Conservation (phyloP, 257 asterid species). For the Prunella vulgaris region DNA sequence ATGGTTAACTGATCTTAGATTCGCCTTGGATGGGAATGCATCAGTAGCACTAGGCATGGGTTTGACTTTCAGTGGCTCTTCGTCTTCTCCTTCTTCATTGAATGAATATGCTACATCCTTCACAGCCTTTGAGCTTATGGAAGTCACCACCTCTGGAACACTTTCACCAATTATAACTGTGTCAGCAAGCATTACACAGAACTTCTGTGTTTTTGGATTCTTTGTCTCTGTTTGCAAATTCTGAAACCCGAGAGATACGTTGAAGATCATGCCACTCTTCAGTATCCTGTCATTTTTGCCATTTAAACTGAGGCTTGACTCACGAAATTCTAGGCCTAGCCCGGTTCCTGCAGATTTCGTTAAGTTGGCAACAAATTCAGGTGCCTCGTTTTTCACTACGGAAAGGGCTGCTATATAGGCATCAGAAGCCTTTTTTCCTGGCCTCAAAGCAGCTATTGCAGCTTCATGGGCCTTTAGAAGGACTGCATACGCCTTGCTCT, state of each 20-base stretch:
- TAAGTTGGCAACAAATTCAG: slow-evolving; percentile 42
- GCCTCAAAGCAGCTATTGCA: slow-evolving; percentile 48
- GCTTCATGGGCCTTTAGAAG: slow-evolving; percentile 59
- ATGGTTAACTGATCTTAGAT: slow-evolving; percentile 51
- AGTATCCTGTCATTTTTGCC: slow-evolving; percentile 42
- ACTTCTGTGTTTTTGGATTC: slow-evolving; percentile 39
- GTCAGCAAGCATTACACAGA: slow-evolving; percentile 50
- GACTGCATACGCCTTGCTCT: slow-evolving; percentile 56
- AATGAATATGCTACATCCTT: slow-evolving; percentile 45
- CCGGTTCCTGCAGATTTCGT: slow-evolving; percentile 69
- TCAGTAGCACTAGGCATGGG: slow-evolving; percentile 19
- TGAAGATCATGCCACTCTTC: slow-evolving; percentile 57
- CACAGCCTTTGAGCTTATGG: slow-evolving; percentile 32
- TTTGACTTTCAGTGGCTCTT: slow-evolving; percentile 28
- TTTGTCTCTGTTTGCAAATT: slow-evolving; percentile 36
- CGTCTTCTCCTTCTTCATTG: slow-evolving; percentile 43
- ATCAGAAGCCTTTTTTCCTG: slow-evolving; percentile 41
- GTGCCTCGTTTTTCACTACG: slow-evolving; percentile 48
- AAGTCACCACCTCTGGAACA: slow-evolving; percentile 32
- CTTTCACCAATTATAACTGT: slow-evolving; percentile 35
- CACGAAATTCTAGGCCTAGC: slow-evolving; percentile 67
- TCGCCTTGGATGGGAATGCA: slow-evolving; percentile 39
- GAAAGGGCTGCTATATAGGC: slow-evolving; percentile 43
- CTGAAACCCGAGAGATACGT: slow-evolving; percentile 56
- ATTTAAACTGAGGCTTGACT: slow-evolving; percentile 42